Conservation (phyloP, 495 filamentous ascomycete genomes). For the Cercophora newfieldiana region DNA sequence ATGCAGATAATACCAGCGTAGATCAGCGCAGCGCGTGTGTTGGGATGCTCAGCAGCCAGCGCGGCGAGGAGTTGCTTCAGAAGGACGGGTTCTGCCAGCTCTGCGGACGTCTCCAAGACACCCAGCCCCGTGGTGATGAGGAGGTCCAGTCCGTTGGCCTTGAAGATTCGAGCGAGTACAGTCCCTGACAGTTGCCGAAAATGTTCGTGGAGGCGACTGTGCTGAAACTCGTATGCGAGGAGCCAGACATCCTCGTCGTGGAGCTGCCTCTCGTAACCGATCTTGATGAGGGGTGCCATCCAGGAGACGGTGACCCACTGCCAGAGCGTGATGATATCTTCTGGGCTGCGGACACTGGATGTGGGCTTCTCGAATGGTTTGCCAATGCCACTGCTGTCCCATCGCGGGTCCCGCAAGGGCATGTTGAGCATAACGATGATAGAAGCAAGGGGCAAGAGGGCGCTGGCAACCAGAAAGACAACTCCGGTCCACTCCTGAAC, state of each 20-base stretch:
- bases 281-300: constrained; percentile 70
- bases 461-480: constrained; percentile 16
- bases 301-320: constrained; percentile 83
- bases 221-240: constrained; percentile 74
- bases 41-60: constrained; percentile 54
- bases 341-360: constrained; percentile 68
- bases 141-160: constrained; percentile 75
- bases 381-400: constrained; percentile 64
- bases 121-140: constrained; percentile 62
- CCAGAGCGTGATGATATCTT: constrained; percentile 76
- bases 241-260: constrained; percentile 79
- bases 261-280: constrained; percentile 61
- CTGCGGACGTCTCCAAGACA: constrained; percentile 60
- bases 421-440: constrained; percentile 62
- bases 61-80: constrained; percentile 70
- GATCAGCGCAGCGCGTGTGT: constrained; percentile 58
- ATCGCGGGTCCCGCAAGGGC: constrained; percentile 65
- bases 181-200: constrained; percentile 74
- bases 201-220: constrained; percentile 64
- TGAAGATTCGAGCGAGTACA: constrained; percentile 64
- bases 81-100: constrained; percentile 66
- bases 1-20: constrained; percentile 65
- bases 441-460: constrained; percentile 25
- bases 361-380: constrained; percentile 57
- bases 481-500: constrained; percentile 5